Evolutionary conservation across 805 yeast species (phyloP), one percentile per base, ranked within the genome.

Genomic region (Gaillardinia entomophila): DNA sequence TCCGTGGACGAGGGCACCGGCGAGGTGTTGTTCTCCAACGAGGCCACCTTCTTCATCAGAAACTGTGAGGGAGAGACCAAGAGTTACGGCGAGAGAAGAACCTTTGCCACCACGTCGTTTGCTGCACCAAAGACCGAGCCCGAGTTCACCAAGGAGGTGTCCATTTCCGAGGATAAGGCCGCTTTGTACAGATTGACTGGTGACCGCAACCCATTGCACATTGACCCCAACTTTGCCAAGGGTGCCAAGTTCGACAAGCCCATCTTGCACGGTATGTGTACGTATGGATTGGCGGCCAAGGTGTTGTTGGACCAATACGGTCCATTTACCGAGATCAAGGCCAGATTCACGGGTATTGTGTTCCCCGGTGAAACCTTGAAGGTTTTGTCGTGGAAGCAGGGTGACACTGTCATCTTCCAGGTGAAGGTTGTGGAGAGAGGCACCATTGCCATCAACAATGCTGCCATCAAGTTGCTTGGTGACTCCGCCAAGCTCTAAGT

Each of bases 151-250:
- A 56, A 60, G 28, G 74, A 69, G 27, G 71, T 76, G 48, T 60
- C 71, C 43, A 83, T 92, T 2, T 53, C 71, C 17, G 67, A 59
- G 27, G 84, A 88, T 56, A 87, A 79, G 57, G 97, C 97, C 28
- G 86, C 95, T 3, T 61, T 89, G 35, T 90, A 90, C 67, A 77
- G 98, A 57, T 68, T 90, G 40, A 81, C 90, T 40, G 97, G 96
- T 34, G 98, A 90, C 67, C 80, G 79, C 59, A 90, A 90, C 60
- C 98, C 98, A 38, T 73, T 90, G 48, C 98, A 89, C 66, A 81
- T 90, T 54, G 97, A 90, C 63, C 97, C 97, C 13, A 68, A 57
- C 19, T 82, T 89, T 61, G 97, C 97, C 12, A 75, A 79, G 42
- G 84, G 84, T 36, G 97, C 90, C 30, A 82, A 82, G 40, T 90